Conservation (phyloP, 768 basidiomycete genomes). For the Lactarius evosmus region DNA sequence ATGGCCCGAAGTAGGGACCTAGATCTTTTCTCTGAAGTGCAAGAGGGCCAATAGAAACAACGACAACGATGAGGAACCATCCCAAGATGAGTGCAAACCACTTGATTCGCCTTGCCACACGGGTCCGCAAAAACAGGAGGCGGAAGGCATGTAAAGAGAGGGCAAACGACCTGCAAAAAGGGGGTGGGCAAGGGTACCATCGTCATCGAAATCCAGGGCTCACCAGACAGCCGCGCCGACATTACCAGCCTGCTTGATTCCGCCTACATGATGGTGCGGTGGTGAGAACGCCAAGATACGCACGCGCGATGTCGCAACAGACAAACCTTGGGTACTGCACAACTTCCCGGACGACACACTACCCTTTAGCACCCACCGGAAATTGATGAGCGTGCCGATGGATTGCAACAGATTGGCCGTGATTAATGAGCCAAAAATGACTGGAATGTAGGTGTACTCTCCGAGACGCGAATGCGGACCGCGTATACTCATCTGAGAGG, state of each 20-base stretch:
- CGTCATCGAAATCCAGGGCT: conserved; percentile 5
- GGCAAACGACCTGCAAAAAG: conserved; percentile 34
- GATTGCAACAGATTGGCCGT: conserved; percentile 36
- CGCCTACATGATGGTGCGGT: conserved; percentile 29
- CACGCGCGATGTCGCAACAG: background rate
- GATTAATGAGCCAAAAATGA: conserved; percentile 35
- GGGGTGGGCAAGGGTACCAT: conserved; percentile 31
- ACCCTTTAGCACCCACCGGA: conserved; percentile 33
- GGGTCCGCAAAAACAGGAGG: conserved; percentile 42
- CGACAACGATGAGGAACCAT: conserved; percentile 38
- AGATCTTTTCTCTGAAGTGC: conserved; percentile 35
- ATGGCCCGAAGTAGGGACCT: conserved; percentile 46
- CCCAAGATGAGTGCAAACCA: conserved; percentile 35
- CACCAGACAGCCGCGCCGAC: conserved; percentile 45
- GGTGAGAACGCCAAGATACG: background rate
- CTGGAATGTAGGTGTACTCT: conserved; percentile 31
- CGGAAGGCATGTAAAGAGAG: conserved; percentile 37
- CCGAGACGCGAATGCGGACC: conserved; percentile 25
- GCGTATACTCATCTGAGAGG: conserved; percentile 25
- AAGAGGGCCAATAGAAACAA: conserved; percentile 40
- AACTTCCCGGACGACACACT: conserved; percentile 29
- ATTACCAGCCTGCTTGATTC: conserved; percentile 43
- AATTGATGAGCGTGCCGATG: conserved; percentile 35
- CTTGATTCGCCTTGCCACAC: conserved; percentile 29
- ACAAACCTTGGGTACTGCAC: conserved; percentile 34